Evolutionary conservation across 2,329 filamentous ascomycete species (phyloP).

Genomic region (Raffaelea deltoideospora): DNA sequence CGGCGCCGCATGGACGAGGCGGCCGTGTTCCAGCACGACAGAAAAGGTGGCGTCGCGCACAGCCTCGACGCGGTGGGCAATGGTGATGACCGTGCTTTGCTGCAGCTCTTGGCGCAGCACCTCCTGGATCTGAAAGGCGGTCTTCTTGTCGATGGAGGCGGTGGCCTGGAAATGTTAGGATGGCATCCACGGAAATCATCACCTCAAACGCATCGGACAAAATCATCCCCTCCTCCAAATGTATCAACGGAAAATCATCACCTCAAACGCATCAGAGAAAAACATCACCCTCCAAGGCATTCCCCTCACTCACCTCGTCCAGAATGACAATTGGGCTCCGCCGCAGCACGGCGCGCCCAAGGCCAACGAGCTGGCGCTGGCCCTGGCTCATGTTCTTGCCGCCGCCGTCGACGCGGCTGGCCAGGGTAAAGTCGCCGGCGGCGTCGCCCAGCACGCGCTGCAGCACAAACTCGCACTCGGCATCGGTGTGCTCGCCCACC

Average conservation of each 20-base stretch:
- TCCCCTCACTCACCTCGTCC: constrained; percentile 30
- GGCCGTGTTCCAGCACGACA: constrained; percentile 35
- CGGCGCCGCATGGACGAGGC: constrained; percentile 21
- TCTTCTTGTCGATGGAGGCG: constrained; percentile 44
- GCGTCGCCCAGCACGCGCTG: constrained; percentile 38
- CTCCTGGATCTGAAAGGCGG: constrained; percentile 41
- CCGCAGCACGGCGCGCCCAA: constrained; percentile 43
- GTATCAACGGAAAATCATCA: too few relatives aligned
- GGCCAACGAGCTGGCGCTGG: constrained; percentile 46
- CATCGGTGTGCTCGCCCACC: constrained; percentile 38
- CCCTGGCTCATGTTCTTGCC: constrained; percentile 49
- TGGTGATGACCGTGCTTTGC: constrained; percentile 46
- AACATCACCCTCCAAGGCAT: too few relatives aligned
- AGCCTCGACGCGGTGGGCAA: constrained; percentile 50
- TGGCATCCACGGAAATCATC: too few relatives aligned
- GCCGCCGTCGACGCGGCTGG: constrained; percentile 39
- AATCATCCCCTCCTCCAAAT: too few relatives aligned
- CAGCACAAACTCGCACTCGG: constrained; percentile 35
- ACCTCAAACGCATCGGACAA: too few relatives aligned
- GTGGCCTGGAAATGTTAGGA: too few relatives aligned
- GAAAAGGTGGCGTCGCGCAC: constrained; percentile 43
- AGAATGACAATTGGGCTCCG: constrained; percentile 44
- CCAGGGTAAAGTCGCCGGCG: constrained; percentile 21
- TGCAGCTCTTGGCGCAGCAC: constrained; percentile 39
- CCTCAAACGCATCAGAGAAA: too few relatives aligned